Base-by-base conservation (phyloP, 2,329 filamentous ascomycete genomes). In the Aspergillus sp. region DNA sequence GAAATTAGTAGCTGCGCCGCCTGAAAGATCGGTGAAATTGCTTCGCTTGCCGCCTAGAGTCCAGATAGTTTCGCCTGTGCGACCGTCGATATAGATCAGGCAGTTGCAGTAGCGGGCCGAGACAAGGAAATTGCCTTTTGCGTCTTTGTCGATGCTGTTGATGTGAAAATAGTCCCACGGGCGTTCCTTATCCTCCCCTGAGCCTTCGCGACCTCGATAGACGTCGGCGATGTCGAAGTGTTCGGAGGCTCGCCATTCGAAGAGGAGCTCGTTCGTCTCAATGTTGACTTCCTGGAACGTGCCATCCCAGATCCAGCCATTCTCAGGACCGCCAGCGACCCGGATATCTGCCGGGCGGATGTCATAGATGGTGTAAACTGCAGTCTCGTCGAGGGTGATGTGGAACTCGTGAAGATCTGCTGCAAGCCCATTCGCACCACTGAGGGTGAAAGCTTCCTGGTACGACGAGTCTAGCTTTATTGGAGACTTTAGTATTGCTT, bases 131-230 rank as follows among this genome's bases (percentile, higher is more conserved):
- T 80, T 77, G 10, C 78, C 81, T 1, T 76, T 71, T 3, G 67
- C 62, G 62, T 83, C 80, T 69, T 84, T 83, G 67, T 82, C 80
- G 58, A 84, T 74, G 47, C 80, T 82, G 70, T 83, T 85, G 69
- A 85, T 80, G 68, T 85, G 83, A 71, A 84, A 84, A 69, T 81
- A 85, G 65, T 85, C 83, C 75, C 79, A 85, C 1, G 81, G 68
- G 8, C 60, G 19, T 3, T 57, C 53, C 58, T 64, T 19, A n/a
- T 44, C 62, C 8, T 62, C 62, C 17, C 69, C 68, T 15, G 61
- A 57, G 5, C 58, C 57, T 25, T 68, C 65, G 25, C 59, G 59
- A n/a, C 53, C 54, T n/a, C 69, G 62, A 30, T 62, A 60, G 15
- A 60, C 63, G 23, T 75, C 68, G 13, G 60, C 59, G 27, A 74